Conservation (phyloP, 805 yeast species). For the Tetrapisispora phaffii region DNA sequence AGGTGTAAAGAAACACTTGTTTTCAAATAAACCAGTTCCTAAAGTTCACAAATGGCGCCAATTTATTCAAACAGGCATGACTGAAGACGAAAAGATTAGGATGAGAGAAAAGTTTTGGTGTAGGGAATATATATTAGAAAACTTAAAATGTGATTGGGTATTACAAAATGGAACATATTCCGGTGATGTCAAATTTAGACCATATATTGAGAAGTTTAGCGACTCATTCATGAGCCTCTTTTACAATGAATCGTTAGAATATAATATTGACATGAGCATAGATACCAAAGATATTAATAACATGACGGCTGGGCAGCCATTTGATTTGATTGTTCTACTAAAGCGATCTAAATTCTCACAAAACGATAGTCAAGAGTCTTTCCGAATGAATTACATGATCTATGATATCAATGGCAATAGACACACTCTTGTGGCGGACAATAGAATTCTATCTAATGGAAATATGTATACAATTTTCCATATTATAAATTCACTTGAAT, state of each 20-base stretch:
- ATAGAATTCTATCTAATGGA: slow-evolving; percentile 63
- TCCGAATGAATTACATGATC: slow-evolving; percentile 11
- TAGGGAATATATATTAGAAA: slow-evolving; percentile 50
- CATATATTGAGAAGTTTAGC: slow-evolving; percentile 21
- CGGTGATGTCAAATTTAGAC: slow-evolving; percentile 22
- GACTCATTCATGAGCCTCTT: slow-evolving; percentile 15
- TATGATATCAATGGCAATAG: slow-evolving; percentile 21
- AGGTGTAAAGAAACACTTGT: slow-evolving; percentile 29
- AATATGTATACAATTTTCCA: slow-evolving; percentile 40
- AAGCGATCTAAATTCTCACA: slow-evolving; percentile 3
- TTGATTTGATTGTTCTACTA: slow-evolving; percentile 8
- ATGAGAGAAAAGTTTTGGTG: slow-evolving; percentile 74
- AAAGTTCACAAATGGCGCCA: slow-evolving; percentile 55
- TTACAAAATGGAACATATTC: slow-evolving; percentile 7
- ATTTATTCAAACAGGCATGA: slow-evolving; percentile 42
- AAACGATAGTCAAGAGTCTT: background rate
- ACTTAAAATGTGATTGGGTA: slow-evolving; percentile 59
- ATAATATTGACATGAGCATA: slow-evolving; percentile 8
- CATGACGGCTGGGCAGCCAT: slow-evolving; percentile 10
- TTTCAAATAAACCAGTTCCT: slow-evolving; percentile 47
- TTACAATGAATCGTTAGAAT: slow-evolving; percentile 16
- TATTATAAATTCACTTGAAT: slow-evolving; percentile 35
- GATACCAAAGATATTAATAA: slow-evolving; percentile 3
- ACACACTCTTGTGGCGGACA: slow-evolving; percentile 32
- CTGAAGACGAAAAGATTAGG: slow-evolving; percentile 45